Evolutionary conservation across 169 alveolate species (phyloP).

Genomic region (Cryptosporidium ryanae): DNA sequence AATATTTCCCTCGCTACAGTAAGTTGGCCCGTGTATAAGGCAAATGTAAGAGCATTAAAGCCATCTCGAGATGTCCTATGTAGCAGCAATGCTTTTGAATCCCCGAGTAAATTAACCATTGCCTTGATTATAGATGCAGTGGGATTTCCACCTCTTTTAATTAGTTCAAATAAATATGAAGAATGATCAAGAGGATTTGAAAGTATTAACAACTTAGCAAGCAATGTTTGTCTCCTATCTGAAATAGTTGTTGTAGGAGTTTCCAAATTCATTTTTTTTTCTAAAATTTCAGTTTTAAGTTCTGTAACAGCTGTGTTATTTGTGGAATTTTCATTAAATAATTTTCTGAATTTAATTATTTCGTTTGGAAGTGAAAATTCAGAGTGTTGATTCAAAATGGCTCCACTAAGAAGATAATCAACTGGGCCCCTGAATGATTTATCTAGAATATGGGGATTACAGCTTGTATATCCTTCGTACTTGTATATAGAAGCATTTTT

Average conservation of each 20-base stretch:
- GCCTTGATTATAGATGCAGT: constrained; percentile 43
- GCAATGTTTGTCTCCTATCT: constrained; percentile 27
- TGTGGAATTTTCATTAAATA: background rate
- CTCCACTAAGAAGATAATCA: constrained; percentile 43
- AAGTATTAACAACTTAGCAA: constrained; percentile 22
- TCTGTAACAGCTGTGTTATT: background rate
- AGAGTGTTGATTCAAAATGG: background rate
- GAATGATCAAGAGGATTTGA: constrained; percentile 64
- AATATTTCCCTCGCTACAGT: constrained; percentile 64
- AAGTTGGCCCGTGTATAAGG: constrained; percentile 58
- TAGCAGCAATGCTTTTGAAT: constrained; percentile 16
- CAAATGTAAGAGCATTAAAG: constrained; percentile 68
- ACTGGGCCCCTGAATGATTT: constrained; percentile 68
- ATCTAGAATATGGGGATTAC: constrained; percentile 65
- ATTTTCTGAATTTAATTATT: background rate
- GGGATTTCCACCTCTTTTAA: constrained; percentile 56
- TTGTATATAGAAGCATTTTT: constrained; percentile 49
- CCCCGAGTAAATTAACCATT: constrained; percentile 54
- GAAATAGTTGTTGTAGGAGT: constrained; percentile 25
- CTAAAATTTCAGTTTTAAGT: background rate
- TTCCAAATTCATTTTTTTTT: background rate
- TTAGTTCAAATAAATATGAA: constrained; percentile 55
- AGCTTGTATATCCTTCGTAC: constrained; percentile 69
- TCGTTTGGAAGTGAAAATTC: background rate
- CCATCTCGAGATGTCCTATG: constrained; percentile 71